These are phyloP conservation scores for Arabidopsis lyrata DNA, from an alignment of 441 rosid genomes.

Conservation along the genomic window DNA sequence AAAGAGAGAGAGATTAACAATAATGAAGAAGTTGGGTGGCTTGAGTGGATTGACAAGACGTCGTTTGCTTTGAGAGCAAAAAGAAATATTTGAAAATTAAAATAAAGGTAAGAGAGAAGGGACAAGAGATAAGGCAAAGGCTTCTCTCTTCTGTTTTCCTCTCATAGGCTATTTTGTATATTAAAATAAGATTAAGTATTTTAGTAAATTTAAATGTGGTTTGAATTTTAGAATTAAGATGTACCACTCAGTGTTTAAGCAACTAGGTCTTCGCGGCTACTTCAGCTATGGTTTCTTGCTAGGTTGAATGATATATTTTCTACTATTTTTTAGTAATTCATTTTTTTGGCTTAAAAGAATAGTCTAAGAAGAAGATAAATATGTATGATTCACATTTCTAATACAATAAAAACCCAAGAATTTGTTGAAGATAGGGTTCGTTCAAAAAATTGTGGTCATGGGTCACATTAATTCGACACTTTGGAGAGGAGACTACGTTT, in stretches of 20 bases:
- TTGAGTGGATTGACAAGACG: conserved; percentile 84
- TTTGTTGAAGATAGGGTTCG: too few relatives aligned
- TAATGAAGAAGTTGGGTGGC: conserved; percentile 64
- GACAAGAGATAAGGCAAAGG: conserved; percentile 50
- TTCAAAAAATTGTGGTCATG: too few relatives aligned
- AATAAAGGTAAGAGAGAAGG: conserved; percentile 48
- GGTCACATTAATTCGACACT: too few relatives aligned
- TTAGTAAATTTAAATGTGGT: not conserved
- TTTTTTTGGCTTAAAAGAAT: not conserved
- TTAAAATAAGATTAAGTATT: not conserved
- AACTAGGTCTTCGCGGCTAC: conserved; percentile 23
- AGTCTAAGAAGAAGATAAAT: not conserved
- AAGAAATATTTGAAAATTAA: conserved; percentile 55
- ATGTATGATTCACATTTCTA: not conserved
- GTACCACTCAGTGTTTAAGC: conserved; percentile 1
- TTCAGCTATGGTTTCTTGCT: conserved; percentile 18
- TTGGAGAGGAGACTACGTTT: too few relatives aligned
- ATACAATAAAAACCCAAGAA: too few relatives aligned
- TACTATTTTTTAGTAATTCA: not conserved
- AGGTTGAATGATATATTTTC: conserved; percentile 6
- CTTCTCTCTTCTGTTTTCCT: conserved; percentile 18
- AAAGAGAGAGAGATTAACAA: conserved; percentile 43
- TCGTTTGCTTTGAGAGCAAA: conserved; percentile 49
- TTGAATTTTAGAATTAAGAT: conserved; percentile 13
- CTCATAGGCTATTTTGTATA: conserved; percentile 9